Evolutionary conservation across 345 rosid species (phyloP).

Genomic region (Boechera stricta): DNA sequence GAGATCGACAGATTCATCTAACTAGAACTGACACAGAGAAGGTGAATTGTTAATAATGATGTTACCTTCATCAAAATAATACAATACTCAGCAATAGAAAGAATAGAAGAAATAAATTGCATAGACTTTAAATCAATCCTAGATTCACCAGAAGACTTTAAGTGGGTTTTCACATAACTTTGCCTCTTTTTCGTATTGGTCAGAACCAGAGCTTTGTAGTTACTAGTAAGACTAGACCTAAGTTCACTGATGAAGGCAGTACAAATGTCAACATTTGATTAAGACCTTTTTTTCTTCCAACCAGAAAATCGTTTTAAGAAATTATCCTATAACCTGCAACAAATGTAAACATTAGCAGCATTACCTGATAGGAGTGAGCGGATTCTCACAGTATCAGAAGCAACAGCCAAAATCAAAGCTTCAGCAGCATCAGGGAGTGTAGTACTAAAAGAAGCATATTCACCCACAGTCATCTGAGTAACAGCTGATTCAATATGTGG

Average conservation of each 20-base stretch:
- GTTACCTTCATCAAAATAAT: background rate
- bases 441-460: constrained; percentile 60
- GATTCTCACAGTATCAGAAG: constrained; percentile 54
- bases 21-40: background rate
- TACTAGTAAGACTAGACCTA: constrained; percentile 7
- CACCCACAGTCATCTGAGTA: constrained; percentile 83
- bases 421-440: constrained; percentile 47
- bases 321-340: background rate
- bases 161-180: background rate
- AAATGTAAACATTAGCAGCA: constrained; percentile 20
- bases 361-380: constrained; percentile 62
- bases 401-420: constrained; percentile 69
- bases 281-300: background rate
- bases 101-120: background rate
- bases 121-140: constrained; percentile 11
- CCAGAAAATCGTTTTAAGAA: background rate
- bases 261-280: constrained; percentile 5
- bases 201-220: constrained; percentile 1
- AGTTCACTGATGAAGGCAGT: constrained; percentile 10
- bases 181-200: background rate
- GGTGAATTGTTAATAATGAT: background rate
- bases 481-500: constrained; percentile 65
- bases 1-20: background rate
- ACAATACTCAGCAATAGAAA: background rate
- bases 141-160: background rate